Evolutionary conservation across 768 basidiomycete species (phyloP), one percentile per base, ranked within the genome.

Genomic region (Termitomyces sp.): DNA sequence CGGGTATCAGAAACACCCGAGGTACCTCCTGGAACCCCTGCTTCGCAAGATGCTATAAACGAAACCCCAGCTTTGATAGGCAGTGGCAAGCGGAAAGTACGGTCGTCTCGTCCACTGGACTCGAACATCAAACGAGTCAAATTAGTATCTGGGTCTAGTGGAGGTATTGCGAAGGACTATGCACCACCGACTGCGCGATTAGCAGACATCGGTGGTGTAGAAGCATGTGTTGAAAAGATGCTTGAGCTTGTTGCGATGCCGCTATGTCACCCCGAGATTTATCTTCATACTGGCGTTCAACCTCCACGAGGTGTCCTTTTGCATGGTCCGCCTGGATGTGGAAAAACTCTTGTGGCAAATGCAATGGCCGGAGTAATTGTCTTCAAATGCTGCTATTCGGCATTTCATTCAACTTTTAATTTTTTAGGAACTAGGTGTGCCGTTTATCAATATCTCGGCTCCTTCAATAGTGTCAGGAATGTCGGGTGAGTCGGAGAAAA

Each of bases 401-500:
- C 33, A 35, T 9, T 54, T 13, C n/a, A 18, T 24, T 35, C 48
- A 47, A 54, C 28, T 63, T 24, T 40, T 13, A 50, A 44, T 11
- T 50, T 13, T 41, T 14, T 63, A 97, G 95, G 94, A 98, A 76
- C 80, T 98, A 3, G 88, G 86, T 3, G 78, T 96, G 2, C 95
- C 96, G 0, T 98, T 99, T 67, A 94, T 99, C 62, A 90, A 76
- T 52, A 86, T 99, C 59, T 96, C 96, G 3, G 96, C 96, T 0
- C 97, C 97, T 0, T 92, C 92, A 0, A 89, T 99, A 58, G 94
- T 99, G 8, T 94, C 92, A 2, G 96, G 97, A 1, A 97, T 98
- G 94, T 97, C 94, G 0, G 97, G 97, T 47, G 97, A 99, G 71
- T 95, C 93, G 0, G 97, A 99, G 69, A 98, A 96, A 76, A 95